These are phyloP conservation scores for Leccinum uliginosum DNA, from an alignment of 768 basidiomycete species.

Conservation along the genomic window DNA sequence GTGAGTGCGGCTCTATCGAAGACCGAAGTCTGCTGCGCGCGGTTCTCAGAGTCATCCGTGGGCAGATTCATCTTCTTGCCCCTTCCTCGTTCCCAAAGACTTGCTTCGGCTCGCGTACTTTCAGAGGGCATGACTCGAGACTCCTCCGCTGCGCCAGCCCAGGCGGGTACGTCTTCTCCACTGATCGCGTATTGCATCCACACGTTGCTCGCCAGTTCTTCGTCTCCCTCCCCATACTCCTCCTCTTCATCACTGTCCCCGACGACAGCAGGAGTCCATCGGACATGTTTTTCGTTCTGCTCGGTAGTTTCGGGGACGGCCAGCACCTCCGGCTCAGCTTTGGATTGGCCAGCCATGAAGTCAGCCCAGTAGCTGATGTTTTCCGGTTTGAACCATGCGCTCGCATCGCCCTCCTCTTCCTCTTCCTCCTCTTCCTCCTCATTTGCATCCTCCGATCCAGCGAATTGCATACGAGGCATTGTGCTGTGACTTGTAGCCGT, in stretches of 20 bases:
- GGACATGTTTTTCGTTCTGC: conserved; percentile 16
- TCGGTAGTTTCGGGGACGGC: conserved; percentile 1
- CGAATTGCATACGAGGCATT: conserved; percentile 9
- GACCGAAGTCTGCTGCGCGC: conserved; percentile 22
- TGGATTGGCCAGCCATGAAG: conserved; percentile 18
- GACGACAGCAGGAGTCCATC: conserved; percentile 22
- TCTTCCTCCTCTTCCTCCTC: conserved; percentile 20
- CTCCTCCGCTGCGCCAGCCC: conserved; percentile 4
- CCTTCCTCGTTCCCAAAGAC: conserved; percentile 23
- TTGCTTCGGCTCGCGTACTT: conserved; percentile 4
- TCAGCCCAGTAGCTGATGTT: conserved; percentile 28
- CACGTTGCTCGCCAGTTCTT: conserved; percentile 16
- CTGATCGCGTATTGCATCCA: conserved; percentile 31
- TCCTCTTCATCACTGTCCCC: conserved; percentile 26
- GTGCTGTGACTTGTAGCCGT: not conserved
- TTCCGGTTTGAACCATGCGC: conserved; percentile 23
- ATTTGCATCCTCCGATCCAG: conserved; percentile 5
- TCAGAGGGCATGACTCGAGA: conserved; percentile 1
- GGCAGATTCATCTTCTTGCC: conserved; percentile 18
- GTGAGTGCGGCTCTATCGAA: conserved; percentile 26
- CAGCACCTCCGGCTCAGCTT: conserved; percentile 7
- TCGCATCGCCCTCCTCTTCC: conserved; percentile 20
- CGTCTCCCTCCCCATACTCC: conserved; percentile 14
- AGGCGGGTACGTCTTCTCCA: conserved; percentile 19
- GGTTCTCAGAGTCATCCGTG: conserved; percentile 17